Evolutionary conservation across 169 alveolate genomes (phyloP).

Genomic region (Besnoitia besnoiti): DNA sequence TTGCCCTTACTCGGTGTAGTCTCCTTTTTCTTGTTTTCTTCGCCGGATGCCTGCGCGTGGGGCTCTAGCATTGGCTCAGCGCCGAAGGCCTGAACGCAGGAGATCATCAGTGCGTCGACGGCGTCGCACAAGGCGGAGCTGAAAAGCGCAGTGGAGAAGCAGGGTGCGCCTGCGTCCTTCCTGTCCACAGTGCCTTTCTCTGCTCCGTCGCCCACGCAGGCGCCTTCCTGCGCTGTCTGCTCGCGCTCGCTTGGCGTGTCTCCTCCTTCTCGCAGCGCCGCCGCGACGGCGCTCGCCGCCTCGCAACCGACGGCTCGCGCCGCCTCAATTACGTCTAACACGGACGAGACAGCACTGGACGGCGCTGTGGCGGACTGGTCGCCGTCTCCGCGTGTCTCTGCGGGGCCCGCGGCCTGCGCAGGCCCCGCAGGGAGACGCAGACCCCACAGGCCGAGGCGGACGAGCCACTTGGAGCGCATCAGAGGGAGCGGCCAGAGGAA

Average conservation of each 20-base stretch:
- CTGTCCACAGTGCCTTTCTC: not conserved
- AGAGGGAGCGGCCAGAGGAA: slow-evolving; percentile 23
- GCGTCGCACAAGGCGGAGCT: slow-evolving; percentile 62
- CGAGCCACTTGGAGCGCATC: slow-evolving; percentile 41
- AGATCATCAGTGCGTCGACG: slow-evolving; percentile 55
- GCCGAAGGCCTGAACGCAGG: slow-evolving; percentile 64
- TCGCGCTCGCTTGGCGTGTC: not conserved
- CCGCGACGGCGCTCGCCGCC: not conserved
- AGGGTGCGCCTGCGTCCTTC: not conserved
- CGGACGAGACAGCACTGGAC: not conserved
- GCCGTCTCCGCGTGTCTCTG: not conserved
- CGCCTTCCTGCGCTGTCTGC: not conserved
- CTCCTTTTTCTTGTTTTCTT: not conserved
- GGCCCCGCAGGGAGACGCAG: not conserved
- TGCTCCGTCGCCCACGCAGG: not conserved
- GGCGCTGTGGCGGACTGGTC: not conserved
- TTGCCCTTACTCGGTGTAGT: not conserved
- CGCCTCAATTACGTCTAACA: not conserved
- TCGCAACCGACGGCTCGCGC: not conserved
- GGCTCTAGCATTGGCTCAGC: slow-evolving; percentile 51
- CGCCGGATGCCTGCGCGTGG: not conserved
- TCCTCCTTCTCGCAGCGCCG: no score
- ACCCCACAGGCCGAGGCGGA: slow-evolving; percentile 16
- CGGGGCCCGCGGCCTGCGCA: not conserved
- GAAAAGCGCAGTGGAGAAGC: not conserved